phyloP scores from a whole-genome alignment of 169 alveolate genomes.

The Theileria orientalis region DNA sequence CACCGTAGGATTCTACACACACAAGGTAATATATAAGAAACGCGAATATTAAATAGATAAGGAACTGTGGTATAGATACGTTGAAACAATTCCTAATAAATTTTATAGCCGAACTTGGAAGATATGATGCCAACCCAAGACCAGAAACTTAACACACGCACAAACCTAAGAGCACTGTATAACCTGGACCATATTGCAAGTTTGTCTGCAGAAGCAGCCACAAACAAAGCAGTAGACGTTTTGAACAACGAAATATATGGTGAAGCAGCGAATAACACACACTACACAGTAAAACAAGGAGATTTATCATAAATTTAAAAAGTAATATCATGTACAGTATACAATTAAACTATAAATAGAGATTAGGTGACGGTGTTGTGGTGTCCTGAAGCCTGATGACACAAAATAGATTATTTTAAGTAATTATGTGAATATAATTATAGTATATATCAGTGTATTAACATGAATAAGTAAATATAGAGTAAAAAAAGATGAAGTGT shows the following conservation, averaged over 20 bases:
- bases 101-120: constrained; percentile 21
- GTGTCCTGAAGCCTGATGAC: neutral
- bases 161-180: constrained; percentile 10
- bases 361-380: constrained; percentile 1
- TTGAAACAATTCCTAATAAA: neutral
- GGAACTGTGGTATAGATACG: too few relatives aligned
- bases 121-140: constrained; percentile 1
- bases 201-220: constrained; percentile 57
- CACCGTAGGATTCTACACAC: neutral
- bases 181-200: constrained; percentile 37
- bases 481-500: constrained; percentile 10
- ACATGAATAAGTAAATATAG: neutral
- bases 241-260: constrained; percentile 29
- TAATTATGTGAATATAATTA: neutral
- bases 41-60: too few relatives aligned
- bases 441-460: neutral
- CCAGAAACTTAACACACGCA: neutral
- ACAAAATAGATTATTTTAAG: neutral
- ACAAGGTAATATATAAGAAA: constrained; percentile 2
- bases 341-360: neutral
- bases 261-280: constrained; percentile 3
- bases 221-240: constrained; percentile 46
- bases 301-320: neutral
- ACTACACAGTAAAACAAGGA: constrained; percentile 1
- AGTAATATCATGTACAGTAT: neutral